These are phyloP conservation scores for Tremellales sp. DNA, from an alignment of 1,284 basidiomycete genomes.

Conservation along the genomic window DNA sequence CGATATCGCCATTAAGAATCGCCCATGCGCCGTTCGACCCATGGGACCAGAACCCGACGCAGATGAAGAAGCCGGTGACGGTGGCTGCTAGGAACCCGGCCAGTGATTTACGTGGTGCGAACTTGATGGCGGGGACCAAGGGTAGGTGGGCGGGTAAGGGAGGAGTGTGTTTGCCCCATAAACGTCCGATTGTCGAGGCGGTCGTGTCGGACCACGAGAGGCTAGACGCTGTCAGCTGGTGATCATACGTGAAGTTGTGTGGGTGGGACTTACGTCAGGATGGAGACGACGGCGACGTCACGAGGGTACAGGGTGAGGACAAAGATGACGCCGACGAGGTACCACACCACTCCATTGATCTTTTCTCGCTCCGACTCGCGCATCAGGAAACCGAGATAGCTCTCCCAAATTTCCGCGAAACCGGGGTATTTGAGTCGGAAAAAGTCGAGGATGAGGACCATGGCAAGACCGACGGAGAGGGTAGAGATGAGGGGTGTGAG, in stretches of 20 bases:
- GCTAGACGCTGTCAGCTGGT: conserved; percentile 49
- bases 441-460: conserved; percentile 72
- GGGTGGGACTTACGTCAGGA: conserved; percentile 66
- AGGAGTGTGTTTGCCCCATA: conserved; percentile 72
- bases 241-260: neutral
- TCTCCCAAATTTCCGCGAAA: conserved; percentile 75
- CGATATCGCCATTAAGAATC: conserved; percentile 37
- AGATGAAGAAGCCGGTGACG: conserved; percentile 68
- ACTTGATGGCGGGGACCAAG: conserved; percentile 33
- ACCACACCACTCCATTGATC: conserved; percentile 91
- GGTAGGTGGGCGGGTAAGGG: conserved; percentile 61
- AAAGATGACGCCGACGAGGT: conserved; percentile 83
- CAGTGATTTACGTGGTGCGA: conserved; percentile 53
- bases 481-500: conserved; percentile 58
- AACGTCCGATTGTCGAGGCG: conserved; percentile 85
- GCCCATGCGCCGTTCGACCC: conserved; percentile 55
- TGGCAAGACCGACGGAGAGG: conserved; percentile 63
- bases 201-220: conserved; percentile 97
- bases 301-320: conserved; percentile 75
- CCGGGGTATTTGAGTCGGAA: conserved; percentile 66
- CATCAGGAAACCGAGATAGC: conserved; percentile 81
- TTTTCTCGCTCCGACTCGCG: conserved; percentile 81
- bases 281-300: conserved; percentile 81
- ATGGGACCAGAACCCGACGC: conserved; percentile 68
- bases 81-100: conserved; percentile 87